Conservation (phyloP, 2,329 filamentous ascomycete genomes). For the Monosporascus sp. region DNA sequence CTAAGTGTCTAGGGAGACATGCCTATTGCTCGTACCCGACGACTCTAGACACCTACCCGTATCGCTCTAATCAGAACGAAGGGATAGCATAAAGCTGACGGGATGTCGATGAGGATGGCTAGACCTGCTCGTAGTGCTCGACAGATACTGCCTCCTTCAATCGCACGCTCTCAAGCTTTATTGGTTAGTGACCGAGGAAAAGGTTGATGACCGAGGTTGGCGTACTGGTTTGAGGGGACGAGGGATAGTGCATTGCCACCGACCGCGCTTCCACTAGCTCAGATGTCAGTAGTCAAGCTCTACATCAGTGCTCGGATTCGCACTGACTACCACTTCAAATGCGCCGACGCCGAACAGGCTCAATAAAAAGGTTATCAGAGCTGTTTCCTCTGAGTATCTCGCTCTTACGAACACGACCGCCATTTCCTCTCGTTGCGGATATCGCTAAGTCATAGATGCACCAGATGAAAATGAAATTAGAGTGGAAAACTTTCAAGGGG, state of each 20-base stretch:
- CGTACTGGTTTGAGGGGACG: neutral
- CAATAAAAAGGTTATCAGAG: neutral
- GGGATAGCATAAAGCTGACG: neutral
- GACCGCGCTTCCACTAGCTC: neutral
- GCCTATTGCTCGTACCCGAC: too few species aligned
- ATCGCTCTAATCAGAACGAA: neutral
- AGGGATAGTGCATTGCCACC: neutral
- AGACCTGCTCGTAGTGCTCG: neutral
- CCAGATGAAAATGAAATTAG: too few species aligned
- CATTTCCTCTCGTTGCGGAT: neutral
- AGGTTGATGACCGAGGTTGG: neutral
- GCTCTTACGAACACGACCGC: neutral
- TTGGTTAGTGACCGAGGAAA: neutral
- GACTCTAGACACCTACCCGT: too few species aligned
- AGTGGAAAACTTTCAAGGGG: too few species aligned
- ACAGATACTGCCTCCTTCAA: neutral
- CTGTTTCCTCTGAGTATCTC: neutral
- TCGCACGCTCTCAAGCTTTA: neutral
- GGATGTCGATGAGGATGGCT: too few species aligned
- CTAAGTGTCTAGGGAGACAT: too few species aligned
- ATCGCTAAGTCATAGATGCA: too few species aligned
- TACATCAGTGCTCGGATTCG: neutral
- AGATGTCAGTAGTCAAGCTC: neutral
- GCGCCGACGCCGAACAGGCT: neutral
- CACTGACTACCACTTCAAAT: too few species aligned